Evolutionary conservation across 2,329 filamentous ascomycete genomes (phyloP).

Genomic region (Epicoccum sorghinum): DNA sequence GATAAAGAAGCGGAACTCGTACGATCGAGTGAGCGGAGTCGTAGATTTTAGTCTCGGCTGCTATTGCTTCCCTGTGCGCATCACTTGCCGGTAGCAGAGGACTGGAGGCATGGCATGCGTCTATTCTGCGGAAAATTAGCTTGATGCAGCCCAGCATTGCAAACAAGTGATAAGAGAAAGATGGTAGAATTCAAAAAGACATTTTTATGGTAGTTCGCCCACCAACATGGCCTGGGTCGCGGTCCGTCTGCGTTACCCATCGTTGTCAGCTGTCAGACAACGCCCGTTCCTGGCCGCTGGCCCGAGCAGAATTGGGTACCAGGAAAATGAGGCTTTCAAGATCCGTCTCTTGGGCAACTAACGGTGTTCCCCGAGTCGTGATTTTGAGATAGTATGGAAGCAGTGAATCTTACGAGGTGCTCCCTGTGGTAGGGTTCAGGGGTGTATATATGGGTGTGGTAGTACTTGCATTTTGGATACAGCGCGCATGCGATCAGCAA

Average conservation of each 20-base stretch:
- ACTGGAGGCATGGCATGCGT: slow-evolving; percentile 54
- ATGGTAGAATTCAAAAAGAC: not conserved
- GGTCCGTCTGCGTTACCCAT: slow-evolving; percentile 11
- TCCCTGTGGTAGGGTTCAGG: slow-evolving; percentile 15
- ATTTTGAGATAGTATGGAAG: slow-evolving; percentile 10
- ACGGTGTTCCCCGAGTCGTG: slow-evolving; percentile 4
- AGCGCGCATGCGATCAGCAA: slow-evolving; percentile 52
- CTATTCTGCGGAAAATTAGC: slow-evolving; percentile 19
- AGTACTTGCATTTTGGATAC: slow-evolving; percentile 58
- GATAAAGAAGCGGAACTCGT: slow-evolving; percentile 24
- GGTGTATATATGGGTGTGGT: slow-evolving; percentile 19
- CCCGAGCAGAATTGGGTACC: slow-evolving; percentile 6
- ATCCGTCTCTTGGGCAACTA: slow-evolving; percentile 14
- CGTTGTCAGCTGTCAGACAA: slow-evolving; percentile 7
- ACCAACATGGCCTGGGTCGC: slow-evolving; percentile 5
- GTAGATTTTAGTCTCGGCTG: slow-evolving; percentile 70
- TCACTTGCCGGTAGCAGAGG: slow-evolving; percentile 54
- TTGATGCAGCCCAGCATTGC: slow-evolving; percentile 19
- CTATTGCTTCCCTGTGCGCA: slow-evolving; percentile 65
- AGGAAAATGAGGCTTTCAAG: slow-evolving; percentile 7
- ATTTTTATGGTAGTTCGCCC: slow-evolving; percentile 11
- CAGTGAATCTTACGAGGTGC: slow-evolving; percentile 25
- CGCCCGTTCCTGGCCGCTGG: slow-evolving; percentile 2
- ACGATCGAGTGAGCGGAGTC: slow-evolving; percentile 64
- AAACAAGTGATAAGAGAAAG: slow-evolving; percentile 5